phyloP scores from a whole-genome alignment of 192 early-diverging fungal genomes.

The Linnemannia schmuckeri region DNA sequence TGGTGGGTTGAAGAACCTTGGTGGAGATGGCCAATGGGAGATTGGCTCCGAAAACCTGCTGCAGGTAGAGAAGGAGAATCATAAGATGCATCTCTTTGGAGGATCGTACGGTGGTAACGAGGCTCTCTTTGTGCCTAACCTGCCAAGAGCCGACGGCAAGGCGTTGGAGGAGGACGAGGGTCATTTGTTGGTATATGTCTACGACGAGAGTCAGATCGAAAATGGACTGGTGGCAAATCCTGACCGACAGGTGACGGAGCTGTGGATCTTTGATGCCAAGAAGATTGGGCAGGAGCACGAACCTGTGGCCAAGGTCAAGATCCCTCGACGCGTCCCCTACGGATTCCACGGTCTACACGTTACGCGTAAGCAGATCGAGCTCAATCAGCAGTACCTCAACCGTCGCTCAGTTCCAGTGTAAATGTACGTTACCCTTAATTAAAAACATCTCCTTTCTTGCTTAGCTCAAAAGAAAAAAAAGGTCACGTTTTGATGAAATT shows the following conservation, averaged over 20 bases:
- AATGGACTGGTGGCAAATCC: slow-evolving; percentile 14
- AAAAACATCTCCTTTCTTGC: too few species aligned
- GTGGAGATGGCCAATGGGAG: slow-evolving; percentile 35
- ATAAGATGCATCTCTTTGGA: slow-evolving; percentile 18
- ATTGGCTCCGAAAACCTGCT: slow-evolving; percentile 16
- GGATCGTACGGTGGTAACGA: slow-evolving; percentile 31
- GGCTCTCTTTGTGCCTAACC: slow-evolving; percentile 32
- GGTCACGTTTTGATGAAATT: neutral
- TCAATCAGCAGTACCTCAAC: slow-evolving; percentile 11
- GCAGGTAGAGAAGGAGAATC: slow-evolving; percentile 4
- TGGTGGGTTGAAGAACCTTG: slow-evolving; percentile 14
- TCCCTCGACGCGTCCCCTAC: slow-evolving; percentile 43
- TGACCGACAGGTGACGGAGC: slow-evolving; percentile 27
- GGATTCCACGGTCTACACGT: slow-evolving; percentile 45
- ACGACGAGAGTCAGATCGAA: slow-evolving; percentile 39
- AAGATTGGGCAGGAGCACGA: slow-evolving; percentile 30
- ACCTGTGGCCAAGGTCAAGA: slow-evolving; percentile 33
- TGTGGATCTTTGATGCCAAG: slow-evolving; percentile 54
- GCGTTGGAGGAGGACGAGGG: slow-evolving; percentile 33
- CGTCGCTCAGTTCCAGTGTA: neutral
- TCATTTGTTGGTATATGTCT: slow-evolving; percentile 42
- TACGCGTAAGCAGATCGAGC: slow-evolving; percentile 35
- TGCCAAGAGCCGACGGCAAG: slow-evolving; percentile 14
- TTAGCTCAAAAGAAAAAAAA: neutral
- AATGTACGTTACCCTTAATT: too few species aligned